Evolutionary conservation across 1,284 basidiomycete genomes (phyloP), one percentile per base, ranked within the genome.

Genomic region (Ceratobasidium theobromae): DNA sequence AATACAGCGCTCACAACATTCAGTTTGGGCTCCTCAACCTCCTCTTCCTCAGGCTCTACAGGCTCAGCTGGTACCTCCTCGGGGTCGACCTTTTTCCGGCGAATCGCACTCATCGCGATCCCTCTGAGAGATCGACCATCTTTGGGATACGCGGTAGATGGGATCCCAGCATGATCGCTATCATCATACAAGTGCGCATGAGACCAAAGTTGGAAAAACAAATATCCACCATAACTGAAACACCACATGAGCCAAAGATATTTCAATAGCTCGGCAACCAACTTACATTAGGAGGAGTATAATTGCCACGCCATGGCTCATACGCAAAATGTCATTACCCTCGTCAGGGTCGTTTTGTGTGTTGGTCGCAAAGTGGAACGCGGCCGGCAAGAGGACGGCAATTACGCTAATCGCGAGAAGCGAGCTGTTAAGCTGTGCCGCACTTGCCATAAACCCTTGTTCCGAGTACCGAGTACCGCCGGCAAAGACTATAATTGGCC

Each of bases 141-240:
- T 40, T 1, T 68, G 12, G 67, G 79, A 70, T 71, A 69, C 66
- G 68, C 67, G 70, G 54, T 72, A 70, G 64, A 68, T 9, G 32
- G 65, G 16, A 78, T 74, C 70, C 81, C 75, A 1, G 75, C 73
- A 1, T 73, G 72, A 35, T 77, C 72, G 43, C 75, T 75, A 46
- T 88, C 86, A 9, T 82, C 76, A 74, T 91, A 95, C 4, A 95
- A 78, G 35, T 81, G 76, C 49, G 88, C 83, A 77, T 96, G 93
- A 0, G 91, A 90, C 75, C 86, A 92, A 9, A 96, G 85, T 74
- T 95, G 92, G 81, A 96, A 96, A 51, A 88, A 74, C 16, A 95
- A 81, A 73, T 91, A 93, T 23, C 80, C 83, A 1, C 76, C 75
- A 75, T 94, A 93, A 88, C 86, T 88, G 66, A 27, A 21, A 18